Percentiles rank a stretch among this genome's conserved stretches.
Evolutionary conservation across 2,329 filamentous ascomycete genomes (phyloP).

Genomic region (Venturia oleaginea): DNA sequence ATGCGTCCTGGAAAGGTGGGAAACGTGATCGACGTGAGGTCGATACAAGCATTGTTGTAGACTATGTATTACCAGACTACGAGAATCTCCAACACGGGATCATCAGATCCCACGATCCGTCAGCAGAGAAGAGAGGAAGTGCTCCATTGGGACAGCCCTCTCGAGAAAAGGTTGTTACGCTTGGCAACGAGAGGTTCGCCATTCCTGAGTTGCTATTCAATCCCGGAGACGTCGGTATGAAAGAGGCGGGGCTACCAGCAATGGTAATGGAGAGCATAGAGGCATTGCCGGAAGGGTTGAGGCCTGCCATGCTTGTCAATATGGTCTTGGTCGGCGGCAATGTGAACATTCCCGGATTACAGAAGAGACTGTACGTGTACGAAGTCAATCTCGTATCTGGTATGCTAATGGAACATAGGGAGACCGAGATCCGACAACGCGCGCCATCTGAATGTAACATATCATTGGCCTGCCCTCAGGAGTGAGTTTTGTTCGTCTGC

Average conservation of each 20-base stretch:
- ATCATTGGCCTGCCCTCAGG: slow-evolving; percentile 8
- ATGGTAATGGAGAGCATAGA: slow-evolving; percentile 72
- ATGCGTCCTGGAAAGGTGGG: slow-evolving; percentile 74
- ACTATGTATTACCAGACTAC: slow-evolving; percentile 86
- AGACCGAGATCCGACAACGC: slow-evolving; percentile 13
- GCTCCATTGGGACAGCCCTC: slow-evolving; percentile 31
- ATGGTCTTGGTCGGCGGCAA: slow-evolving; percentile 85
- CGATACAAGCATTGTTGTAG: slow-evolving; percentile 58
- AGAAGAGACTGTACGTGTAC: slow-evolving; percentile 55
- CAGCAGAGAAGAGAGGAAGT: neutral
- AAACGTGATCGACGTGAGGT: slow-evolving; percentile 44
- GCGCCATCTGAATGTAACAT: slow-evolving; percentile 9
- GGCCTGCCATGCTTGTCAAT: slow-evolving; percentile 77
- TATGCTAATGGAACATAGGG: slow-evolving; percentile 46
- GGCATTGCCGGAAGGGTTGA: slow-evolving; percentile 68
- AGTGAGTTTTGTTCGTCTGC: slow-evolving; percentile 28
- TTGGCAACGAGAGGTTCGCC: slow-evolving; percentile 85
- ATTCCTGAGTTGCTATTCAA: slow-evolving; percentile 86
- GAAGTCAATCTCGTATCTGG: neutral
- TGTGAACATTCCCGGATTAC: slow-evolving; percentile 68
- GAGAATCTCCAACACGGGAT: slow-evolving; percentile 56
- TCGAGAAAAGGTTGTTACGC: slow-evolving; percentile 71
- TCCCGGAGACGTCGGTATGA: slow-evolving; percentile 75
- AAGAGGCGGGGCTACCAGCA: slow-evolving; percentile 72
- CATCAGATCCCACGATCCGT: slow-evolving; percentile 62